A percentile compares a stretch with the other conserved stretches of the same genome.
These are phyloP conservation scores for Cryphonectria naterciae DNA, from an alignment of 2,329 filamentous ascomycete species.

Conservation along the genomic window DNA sequence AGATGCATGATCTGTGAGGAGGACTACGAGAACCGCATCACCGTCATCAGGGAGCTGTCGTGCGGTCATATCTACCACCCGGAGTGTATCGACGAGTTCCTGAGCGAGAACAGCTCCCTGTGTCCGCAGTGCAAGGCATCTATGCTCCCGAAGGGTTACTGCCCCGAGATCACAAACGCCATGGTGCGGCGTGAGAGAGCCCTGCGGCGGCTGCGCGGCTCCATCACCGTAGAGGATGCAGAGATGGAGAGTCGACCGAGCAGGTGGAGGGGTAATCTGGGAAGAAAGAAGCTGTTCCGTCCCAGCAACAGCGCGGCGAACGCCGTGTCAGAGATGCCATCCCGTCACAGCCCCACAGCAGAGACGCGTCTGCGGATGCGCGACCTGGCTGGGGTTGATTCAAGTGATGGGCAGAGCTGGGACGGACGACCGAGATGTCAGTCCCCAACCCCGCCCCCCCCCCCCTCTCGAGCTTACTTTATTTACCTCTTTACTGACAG, in stretches of 20 bases:
- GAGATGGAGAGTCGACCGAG: conserved; percentile 34
- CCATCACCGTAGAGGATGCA: conserved; percentile 49
- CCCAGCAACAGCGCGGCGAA: conserved; percentile 31
- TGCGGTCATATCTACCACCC: conserved; percentile 95
- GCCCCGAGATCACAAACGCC: conserved; percentile 75
- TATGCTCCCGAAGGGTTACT: conserved; percentile 71
- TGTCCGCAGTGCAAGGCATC: conserved; percentile 90
- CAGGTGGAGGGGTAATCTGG: conserved; percentile 32
- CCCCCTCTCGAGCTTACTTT: background rate
- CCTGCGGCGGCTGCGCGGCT: conserved; percentile 63
- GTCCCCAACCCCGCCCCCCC: background rate
- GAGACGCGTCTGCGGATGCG: conserved; percentile 36
- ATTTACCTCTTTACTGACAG: background rate
- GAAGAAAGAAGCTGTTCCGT: conserved; percentile 32
- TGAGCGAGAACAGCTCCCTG: conserved; percentile 77
- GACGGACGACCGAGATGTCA: conserved; percentile 27
- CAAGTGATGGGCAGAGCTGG: conserved; percentile 30
- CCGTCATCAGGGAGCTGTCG: conserved; percentile 80
- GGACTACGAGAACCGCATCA: conserved; percentile 70
- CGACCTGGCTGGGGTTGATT: conserved; percentile 34
- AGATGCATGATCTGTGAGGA: conserved; percentile 90
- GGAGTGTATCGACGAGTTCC: conserved; percentile 85
- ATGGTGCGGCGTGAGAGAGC: conserved; percentile 85
- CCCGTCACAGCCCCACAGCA: conserved; percentile 20
- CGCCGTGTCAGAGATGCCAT: conserved; percentile 21